These are phyloP conservation scores for Hypoxylon perforatum DNA, from an alignment of 495 filamentous ascomycete species.

Conservation along the genomic window DNA sequence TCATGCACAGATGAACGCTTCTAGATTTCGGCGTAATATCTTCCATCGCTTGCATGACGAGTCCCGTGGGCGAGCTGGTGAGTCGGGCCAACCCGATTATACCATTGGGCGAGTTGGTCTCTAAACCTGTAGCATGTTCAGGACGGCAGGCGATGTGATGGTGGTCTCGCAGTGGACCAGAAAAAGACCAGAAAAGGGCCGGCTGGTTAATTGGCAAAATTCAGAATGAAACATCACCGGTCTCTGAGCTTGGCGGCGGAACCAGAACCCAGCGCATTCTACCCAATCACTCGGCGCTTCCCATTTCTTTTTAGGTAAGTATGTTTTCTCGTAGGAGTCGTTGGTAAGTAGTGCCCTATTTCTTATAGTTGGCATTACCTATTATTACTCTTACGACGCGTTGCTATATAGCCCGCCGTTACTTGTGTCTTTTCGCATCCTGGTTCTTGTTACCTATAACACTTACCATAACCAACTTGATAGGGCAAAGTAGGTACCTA, in stretches of 20 bases:
- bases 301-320: conserved; percentile 26
- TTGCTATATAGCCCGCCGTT: conserved; percentile 4
- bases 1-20: conserved; percentile 4
- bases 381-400: not conserved
- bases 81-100: no score
- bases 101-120: conserved; percentile 30
- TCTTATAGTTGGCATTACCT: not conserved
- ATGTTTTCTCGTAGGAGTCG: not conserved
- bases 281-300: conserved; percentile 13
- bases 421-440: not conserved
- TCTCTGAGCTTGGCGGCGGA: conserved; percentile 18
- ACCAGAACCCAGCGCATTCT: not conserved
- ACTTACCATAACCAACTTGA: not conserved
- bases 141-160: not conserved
- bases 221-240: conserved; percentile 35
- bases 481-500: not conserved
- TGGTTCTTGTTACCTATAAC: not conserved
- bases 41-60: conserved; percentile 25
- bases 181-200: conserved; percentile 41
- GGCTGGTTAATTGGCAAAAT: conserved; percentile 42
- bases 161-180: conserved; percentile 11
- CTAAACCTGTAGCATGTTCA: not conserved
- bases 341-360: not conserved
- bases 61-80: not conserved
- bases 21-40: conserved; percentile 32